These are phyloP conservation scores for Glycine tomentella DNA, from an alignment of 306 rosid genomes.

Conservation along the genomic window DNA sequence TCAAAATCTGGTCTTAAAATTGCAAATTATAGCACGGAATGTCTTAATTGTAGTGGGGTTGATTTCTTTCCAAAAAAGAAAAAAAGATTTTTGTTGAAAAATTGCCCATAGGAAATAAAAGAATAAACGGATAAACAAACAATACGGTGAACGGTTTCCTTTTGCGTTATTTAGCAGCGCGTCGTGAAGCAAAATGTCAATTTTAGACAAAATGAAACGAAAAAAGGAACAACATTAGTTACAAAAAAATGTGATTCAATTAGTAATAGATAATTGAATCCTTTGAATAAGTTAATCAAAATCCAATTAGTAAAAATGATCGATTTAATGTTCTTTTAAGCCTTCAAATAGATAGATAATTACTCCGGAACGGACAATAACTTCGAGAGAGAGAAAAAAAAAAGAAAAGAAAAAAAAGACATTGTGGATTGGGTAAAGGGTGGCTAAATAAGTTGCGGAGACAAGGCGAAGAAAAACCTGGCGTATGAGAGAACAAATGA, in stretches of 20 bases:
- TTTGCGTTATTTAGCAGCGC: neutral
- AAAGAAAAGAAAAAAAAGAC: neutral
- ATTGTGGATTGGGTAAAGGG: neutral
- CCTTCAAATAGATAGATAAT: no score
- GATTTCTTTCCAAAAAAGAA: neutral
- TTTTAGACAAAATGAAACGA: neutral
- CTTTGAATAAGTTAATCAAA: neutral
- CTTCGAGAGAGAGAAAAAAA: neutral
- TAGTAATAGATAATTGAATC: no score
- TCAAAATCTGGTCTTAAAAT: constrained; percentile 1
- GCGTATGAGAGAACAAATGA: constrained; percentile 51
- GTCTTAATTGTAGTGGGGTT: neutral
- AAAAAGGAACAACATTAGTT: neutral
- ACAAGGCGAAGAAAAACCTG: constrained; percentile 34
- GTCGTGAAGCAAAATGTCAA: constrained; percentile 15
- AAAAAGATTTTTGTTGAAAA: neutral
- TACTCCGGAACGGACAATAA: neutral
- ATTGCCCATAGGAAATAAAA: constrained; percentile 28
- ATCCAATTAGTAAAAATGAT: neutral
- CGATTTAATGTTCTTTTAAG: no score
- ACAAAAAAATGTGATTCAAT: neutral
- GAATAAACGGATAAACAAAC: neutral
- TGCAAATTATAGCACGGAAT: neutral
- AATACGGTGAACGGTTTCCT: constrained; percentile 26
- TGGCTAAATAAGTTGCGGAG: constrained; percentile 52